Evolutionary conservation across 2,329 filamentous ascomycete species (phyloP).

Genomic region (Xylariomycetidae sp.): DNA sequence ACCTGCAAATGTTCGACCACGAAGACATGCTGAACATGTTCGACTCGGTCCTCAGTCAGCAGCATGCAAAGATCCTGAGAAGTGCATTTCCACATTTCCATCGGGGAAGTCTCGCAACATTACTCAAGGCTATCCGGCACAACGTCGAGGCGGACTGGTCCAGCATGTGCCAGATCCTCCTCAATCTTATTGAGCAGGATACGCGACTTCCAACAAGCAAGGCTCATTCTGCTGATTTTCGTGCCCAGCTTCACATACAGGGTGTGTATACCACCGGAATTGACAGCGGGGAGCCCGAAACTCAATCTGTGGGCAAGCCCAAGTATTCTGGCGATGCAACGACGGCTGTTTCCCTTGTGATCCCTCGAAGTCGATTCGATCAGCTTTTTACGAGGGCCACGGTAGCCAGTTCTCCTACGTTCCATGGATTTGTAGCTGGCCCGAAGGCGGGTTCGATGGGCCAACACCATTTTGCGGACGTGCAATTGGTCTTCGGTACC

Average conservation of each 20-base stretch:
- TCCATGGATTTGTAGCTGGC: constrained; percentile 9
- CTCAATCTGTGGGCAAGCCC: no score
- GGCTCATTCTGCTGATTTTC: no score
- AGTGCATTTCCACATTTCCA: constrained; percentile 28
- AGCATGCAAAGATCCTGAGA: constrained; percentile 4
- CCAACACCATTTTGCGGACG: constrained; percentile 34
- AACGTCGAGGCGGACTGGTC: constrained; percentile 30
- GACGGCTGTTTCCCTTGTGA: constrained; percentile 12
- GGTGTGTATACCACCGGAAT: no score
- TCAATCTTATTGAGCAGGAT: constrained; percentile 27
- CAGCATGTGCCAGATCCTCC: constrained; percentile 21
- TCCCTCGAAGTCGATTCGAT: constrained; percentile 12
- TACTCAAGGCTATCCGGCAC: constrained; percentile 32
- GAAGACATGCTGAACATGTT: constrained; percentile 27
- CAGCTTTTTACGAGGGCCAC: no score
- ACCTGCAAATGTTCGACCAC: constrained; percentile 37
- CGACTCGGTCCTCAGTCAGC: constrained; percentile 4
- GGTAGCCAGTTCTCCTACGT: constrained; percentile 8
- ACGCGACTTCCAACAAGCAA: no score
- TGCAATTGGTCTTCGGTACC: constrained; percentile 37
- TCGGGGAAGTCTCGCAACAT: constrained; percentile 31
- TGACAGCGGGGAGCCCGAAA: constrained; percentile 30
- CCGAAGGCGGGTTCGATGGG: neutral
- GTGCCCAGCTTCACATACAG: constrained; percentile 30
- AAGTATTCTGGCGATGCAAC: no score